Evolutionary conservation across 2,329 filamentous ascomycete species (phyloP), one percentile per base, ranked within the genome.

Genomic region (Colletotrichum truncatum): DNA sequence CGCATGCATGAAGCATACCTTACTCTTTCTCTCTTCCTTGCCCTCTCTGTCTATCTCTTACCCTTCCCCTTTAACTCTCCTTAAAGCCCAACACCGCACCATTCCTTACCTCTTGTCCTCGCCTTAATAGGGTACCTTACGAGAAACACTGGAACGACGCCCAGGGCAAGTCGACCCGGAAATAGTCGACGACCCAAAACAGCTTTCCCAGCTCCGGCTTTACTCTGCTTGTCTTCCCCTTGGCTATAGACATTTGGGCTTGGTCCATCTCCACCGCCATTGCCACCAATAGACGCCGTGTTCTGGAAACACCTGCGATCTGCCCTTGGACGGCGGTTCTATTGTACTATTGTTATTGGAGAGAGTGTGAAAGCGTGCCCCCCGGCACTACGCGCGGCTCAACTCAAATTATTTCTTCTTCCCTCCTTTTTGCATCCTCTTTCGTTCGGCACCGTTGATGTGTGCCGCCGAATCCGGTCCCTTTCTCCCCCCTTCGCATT

Each of bases 291-390:
- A 55, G 62, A 65, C 62, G 62, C 62, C 41, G 62, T 65, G 62
- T 65, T 65, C 49, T 55, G 62, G 62, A 65, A 65, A 62, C 62
- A 65, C 62, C 56, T 62, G 62, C 62, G 57, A 65, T 65, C 57
- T 65, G 56, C 41, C 62, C 60, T 64, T 64, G 25, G n/a, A 64
- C 60, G 45, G 28, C 23, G 34, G 32, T 25, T 49, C 48, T 62
- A 54, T 62, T 61, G 39, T 54, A 52, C 48, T 36, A 18, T 23
- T 36, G 28, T 30, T 23, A 52, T 18, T 30, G 18, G 30, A 21
- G n/a, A n/a, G n/a, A n/a, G n/a, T n/a, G n/a, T 23, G 34, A n/a
- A 6, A 38, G 10, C 41, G 9, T 36, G 18, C 39, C 30, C 10
- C 21, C 18, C 56, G 14, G 32, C 48, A 55, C 43, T 18, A 49